Evolutionary conservation across 2,329 filamentous ascomycete species (phyloP), one percentile per base, ranked within the genome.

Genomic region (Truncatella angustata): DNA sequence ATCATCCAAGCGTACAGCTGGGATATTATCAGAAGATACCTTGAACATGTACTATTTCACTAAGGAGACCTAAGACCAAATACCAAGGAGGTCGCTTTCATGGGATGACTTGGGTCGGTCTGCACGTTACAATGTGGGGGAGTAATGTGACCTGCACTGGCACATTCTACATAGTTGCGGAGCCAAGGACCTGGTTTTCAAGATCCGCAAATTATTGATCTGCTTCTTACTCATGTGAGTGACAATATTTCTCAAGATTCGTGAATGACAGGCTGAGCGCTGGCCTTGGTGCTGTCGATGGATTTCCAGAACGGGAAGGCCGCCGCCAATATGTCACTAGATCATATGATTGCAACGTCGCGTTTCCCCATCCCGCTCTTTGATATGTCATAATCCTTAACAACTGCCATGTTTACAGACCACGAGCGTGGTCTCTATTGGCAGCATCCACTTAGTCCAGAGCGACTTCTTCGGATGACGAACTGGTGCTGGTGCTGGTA

Each of bases 311-410:
- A 36, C 11, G 37, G 45, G 34, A 49, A 49, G 45, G 45, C 45
- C 32, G 37, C 20, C 28, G 20, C 12, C 32, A 23, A 36, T 20
- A 36, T 36, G 18, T 37, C 24, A 20, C 32, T 37, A 35, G 45
- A 49, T 49, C 45, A 49, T 49, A 34, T 14, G 45, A n/a, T 12
- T 23, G 14, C 34, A 49, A 34, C 45, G 45, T 49, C 37, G 20
- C 45, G 37, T 49, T 39, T 26, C 28, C 20, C 24, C 10, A n/a
- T 20, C 11, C 30, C 34, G 20, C 18, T 12, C 16, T 18, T 18
- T 10, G 30, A 39, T 24, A 34, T 26, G 30, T 49, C 45, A 37
- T 16, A 39, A 39, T 12, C 26, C 45, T 36, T n/a, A 23, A 18
- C 37, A 26, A 16, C 11, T 23, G 37, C 12, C 37, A 18, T 24